A percentile compares a stretch with the other conserved stretches of the same genome.
Evolutionary conservation across 1,284 basidiomycete genomes (phyloP).

Genomic region (Sporisorium reilianum): DNA sequence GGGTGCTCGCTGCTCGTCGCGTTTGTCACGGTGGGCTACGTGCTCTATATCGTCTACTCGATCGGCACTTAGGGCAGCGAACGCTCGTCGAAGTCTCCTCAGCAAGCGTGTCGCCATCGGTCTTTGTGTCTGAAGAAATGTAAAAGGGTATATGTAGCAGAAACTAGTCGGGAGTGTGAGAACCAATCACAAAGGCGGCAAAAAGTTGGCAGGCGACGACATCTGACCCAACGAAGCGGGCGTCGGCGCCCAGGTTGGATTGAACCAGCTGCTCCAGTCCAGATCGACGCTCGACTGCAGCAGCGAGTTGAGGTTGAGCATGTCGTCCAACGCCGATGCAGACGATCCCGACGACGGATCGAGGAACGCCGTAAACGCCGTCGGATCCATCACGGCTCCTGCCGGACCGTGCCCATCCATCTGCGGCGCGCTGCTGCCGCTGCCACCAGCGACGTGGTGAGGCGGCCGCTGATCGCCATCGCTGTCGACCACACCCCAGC

Average conservation of each 20-base stretch:
- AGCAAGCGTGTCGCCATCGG: too few species aligned
- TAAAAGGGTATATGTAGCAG: background rate
- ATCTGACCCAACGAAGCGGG: background rate
- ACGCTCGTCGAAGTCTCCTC: background rate
- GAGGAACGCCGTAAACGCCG: background rate
- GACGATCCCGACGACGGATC: slow-evolving; percentile 1
- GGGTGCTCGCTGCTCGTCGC: slow-evolving; percentile 36
- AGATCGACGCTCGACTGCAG: slow-evolving; percentile 31
- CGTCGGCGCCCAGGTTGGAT: slow-evolving; percentile 7
- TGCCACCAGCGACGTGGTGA: too few species aligned
- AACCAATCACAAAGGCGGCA: background rate
- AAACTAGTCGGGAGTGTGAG: background rate
- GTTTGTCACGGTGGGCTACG: background rate
- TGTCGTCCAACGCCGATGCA: slow-evolving; percentile 7
- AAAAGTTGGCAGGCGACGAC: slow-evolving; percentile 2
- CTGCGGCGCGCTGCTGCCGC: background rate
- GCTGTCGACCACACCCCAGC: too few species aligned
- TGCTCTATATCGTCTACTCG: slow-evolving; percentile 30
- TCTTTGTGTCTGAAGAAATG: background rate
- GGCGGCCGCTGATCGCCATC: background rate
- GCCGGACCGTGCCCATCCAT: background rate
- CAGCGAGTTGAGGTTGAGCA: slow-evolving; percentile 19
- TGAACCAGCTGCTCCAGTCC: slow-evolving; percentile 23
- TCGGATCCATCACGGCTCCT: background rate
- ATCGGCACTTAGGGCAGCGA: slow-evolving; percentile 24